Evolutionary conservation across 345 rosid species (phyloP), one percentile per base, ranked within the genome.

Genomic region (Iberis pinnata): DNA sequence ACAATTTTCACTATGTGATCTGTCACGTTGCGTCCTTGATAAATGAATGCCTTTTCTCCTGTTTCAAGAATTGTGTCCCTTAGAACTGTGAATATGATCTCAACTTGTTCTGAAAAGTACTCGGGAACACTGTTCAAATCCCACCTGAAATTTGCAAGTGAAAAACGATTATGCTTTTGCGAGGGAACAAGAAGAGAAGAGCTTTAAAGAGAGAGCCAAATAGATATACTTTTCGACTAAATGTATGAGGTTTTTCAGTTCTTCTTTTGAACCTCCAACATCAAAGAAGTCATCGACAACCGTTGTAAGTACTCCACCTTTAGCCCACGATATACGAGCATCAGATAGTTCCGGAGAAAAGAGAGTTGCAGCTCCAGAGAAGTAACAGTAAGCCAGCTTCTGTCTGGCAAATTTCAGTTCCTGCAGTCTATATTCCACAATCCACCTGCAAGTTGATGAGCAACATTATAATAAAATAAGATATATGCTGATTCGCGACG

Each of bases 281-380:
- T 90, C 96, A 53, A 75, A 90, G 56, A 90, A 90, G 64, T 87
- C 98, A 37, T 87, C 98, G 9, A 87, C 75, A 40, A 87, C 83
- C 7, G 96, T 90, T 18, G 92, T 77, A 53, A 90, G 88, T 25
- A 88, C 89, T 14, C 80, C 81, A 46, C 80, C 83, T 78, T 90
- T 90, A 46, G 95, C 95, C 98, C 96, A 90, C n/a, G 92, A 71
- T 39, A 82, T 75, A 32, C 95, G 92, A 9, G 96, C 95, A 69
- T 81, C 81, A 13, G 88, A 76, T 59, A 90, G 48, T 67, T 78
- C 81, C 12, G 89, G 89, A 43, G 76, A 25, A 49, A 69, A 76
- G 15, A 83, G 61, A 17, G 79, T 76, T 58, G 87, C 95, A 27
- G 87, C 95, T 13, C 75, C 87, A 44, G 95, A 83, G 64, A 88